Percentiles rank a stretch among this genome's conserved stretches.
These are phyloP conservation scores for Globisporangium nunn DNA, from an alignment of 352 stramenopile genomes.

Conservation along the genomic window DNA sequence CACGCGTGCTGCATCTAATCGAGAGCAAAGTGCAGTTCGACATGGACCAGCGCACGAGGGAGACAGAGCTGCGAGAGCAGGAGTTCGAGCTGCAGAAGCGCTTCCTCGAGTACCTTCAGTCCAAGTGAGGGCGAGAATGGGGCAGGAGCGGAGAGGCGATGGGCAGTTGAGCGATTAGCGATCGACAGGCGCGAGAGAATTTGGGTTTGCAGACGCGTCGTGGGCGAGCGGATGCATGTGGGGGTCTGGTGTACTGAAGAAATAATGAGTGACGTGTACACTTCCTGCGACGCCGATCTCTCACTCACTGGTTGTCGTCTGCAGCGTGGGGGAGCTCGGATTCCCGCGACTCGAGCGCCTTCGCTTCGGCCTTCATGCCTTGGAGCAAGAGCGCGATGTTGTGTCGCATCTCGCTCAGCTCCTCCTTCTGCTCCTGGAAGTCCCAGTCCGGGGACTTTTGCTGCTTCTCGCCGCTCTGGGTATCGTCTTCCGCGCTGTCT, in stretches of 20 bases:
- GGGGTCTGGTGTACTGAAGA: neutral
- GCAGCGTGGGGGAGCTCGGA: too few species aligned
- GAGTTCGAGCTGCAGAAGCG: slow-evolving; percentile 80
- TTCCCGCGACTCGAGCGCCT: slow-evolving; percentile 27
- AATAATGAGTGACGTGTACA: neutral
- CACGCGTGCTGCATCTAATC: slow-evolving; percentile 60
- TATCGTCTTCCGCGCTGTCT: slow-evolving; percentile 18
- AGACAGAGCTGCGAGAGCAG: slow-evolving; percentile 69
- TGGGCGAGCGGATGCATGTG: neutral
- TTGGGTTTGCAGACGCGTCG: neutral
- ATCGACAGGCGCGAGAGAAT: neutral
- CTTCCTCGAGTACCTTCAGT: slow-evolving; percentile 78
- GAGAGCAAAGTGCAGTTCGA: slow-evolving; percentile 82
- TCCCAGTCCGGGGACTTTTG: slow-evolving; percentile 29
- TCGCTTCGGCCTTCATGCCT: slow-evolving; percentile 51
- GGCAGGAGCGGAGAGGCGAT: too few species aligned
- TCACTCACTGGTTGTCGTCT: slow-evolving; percentile 8
- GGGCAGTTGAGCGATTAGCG: too few species aligned
- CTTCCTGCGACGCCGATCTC: neutral
- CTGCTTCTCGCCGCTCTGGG: slow-evolving; percentile 5
- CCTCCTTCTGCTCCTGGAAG: slow-evolving; percentile 47
- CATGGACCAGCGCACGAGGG: slow-evolving; percentile 69
- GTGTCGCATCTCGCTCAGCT: slow-evolving; percentile 51
- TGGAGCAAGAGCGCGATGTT: slow-evolving; percentile 59
- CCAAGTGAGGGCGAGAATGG: slow-evolving; percentile 28